Percentiles rank a stretch among this genome's conserved stretches.
These are phyloP conservation scores for Styphnolobium japonicum DNA, from an alignment of 306 rosid species.

Conservation along the genomic window DNA sequence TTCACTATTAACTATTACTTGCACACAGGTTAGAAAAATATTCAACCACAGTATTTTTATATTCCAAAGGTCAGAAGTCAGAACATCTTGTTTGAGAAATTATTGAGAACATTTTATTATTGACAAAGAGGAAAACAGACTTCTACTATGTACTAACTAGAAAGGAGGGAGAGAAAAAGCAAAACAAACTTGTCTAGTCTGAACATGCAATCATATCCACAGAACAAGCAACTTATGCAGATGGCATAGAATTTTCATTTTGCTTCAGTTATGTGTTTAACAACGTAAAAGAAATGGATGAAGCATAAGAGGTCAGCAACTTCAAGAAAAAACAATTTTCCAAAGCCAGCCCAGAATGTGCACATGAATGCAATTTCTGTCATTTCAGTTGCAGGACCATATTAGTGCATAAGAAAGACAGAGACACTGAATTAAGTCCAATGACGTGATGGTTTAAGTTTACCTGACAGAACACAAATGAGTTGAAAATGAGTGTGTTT, in stretches of 20 bases:
- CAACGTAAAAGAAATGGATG: background rate
- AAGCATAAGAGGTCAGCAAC: background rate
- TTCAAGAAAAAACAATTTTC: background rate
- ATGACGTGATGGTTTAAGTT: slow-evolving; percentile 14
- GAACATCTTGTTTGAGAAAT: background rate
- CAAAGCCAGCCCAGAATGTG: background rate
- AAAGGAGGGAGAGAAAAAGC: background rate
- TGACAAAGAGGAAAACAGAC: background rate
- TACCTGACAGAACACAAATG: slow-evolving; percentile 98
- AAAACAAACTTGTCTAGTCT: slow-evolving; percentile 4
- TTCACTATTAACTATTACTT: background rate
- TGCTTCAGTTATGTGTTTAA: background rate
- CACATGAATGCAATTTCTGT: background rate
- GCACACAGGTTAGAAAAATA: background rate
- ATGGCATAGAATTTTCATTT: background rate
- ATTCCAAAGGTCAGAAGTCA: background rate
- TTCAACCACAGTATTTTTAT: background rate
- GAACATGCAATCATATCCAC: slow-evolving; percentile 6
- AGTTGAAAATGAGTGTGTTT: slow-evolving; percentile 92
- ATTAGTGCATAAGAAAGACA: background rate
- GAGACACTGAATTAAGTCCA: slow-evolving; percentile 1
- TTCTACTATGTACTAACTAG: background rate
- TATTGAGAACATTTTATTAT: background rate
- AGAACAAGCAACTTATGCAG: background rate
- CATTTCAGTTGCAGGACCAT: background rate